Base-by-base conservation (phyloP, 371 early-diverging fungal genomes). In the Batrachochytrium dendrobatidis region DNA sequence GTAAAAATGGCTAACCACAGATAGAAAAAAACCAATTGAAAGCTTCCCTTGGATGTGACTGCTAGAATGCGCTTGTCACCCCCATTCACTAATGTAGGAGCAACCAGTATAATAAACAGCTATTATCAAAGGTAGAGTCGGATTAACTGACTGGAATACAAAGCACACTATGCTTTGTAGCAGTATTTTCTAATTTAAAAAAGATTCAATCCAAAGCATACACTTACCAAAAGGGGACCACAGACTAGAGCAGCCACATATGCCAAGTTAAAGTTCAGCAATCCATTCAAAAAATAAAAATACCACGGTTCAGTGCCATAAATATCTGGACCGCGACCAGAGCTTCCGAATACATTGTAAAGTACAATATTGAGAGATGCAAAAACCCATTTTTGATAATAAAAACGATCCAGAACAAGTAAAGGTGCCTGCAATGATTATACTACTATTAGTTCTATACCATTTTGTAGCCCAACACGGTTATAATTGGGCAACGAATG, bases 221-320 rank as follows among this genome's bases (percentile, higher is more conserved):
- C 10, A 65, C 74, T 64, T 82, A 84, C 80, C 70, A 89, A 73
- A 29, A 77, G 60, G 12, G 86, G 84, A 8, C 82, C 60, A 33
- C 82, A 82, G 2, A 67, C 62, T 39, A 92, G 59, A 1, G 91
- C 89, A 20, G 87, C 66, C 10, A 87, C 29, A 63, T 90, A 91
- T 1, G 81, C 71, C 22, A 91, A 53, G 59, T 92, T 94, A 68
- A 87, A 95, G 70, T 95, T 97, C 65, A 95, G 72, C 52, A 88
- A 62, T 3, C 92, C 91, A 67, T 95, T 95, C 7, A 83, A 52
- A 3, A 93, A 44, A 63, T 95, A 95, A 72, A 84, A 95, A 68
- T 81, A 81, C 93, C 92, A 93, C 33, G 95, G 94, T 70, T 94
- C 94, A 2, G 87, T 88, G 22, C 95, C 97, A 75, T 86, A 97